phyloP scores from a whole-genome alignment of 2,329 filamentous ascomycete species.

The Epichloe bromicola region DNA sequence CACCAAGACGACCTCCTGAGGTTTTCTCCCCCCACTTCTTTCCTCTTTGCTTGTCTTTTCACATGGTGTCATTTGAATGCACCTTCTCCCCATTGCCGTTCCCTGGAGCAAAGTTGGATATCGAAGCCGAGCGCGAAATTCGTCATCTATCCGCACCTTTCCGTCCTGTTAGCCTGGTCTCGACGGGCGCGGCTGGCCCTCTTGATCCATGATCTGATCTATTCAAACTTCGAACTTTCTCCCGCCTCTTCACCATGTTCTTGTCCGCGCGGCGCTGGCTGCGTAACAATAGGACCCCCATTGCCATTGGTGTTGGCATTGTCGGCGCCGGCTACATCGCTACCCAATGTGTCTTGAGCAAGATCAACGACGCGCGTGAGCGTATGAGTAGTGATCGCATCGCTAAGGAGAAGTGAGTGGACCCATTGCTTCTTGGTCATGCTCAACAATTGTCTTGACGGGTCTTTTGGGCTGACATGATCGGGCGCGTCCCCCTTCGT shows the following conservation, averaged over 20 bases:
- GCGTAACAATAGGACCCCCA: conserved; percentile 76
- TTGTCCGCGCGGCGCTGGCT: conserved; percentile 78
- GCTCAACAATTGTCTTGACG: neutral
- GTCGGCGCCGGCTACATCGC: conserved; percentile 84
- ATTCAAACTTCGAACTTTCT: neutral
- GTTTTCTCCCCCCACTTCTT: neutral
- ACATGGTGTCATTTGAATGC: no score
- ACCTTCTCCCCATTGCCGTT: neutral
- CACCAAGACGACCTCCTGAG: neutral
- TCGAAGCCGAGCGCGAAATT: neutral
- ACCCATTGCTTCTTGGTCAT: neutral
- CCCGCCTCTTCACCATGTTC: conserved; percentile 33
- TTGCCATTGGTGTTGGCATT: conserved; percentile 79
- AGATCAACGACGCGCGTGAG: conserved; percentile 86
- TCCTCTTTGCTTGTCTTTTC: neutral
- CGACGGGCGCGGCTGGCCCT: neutral
- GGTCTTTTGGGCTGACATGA: neutral
- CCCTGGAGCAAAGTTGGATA: neutral
- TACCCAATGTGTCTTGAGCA: conserved; percentile 81
- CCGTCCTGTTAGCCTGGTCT: neutral
- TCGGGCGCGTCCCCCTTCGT: neutral
- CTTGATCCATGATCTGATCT: conserved; percentile 1
- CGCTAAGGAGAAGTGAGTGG: conserved; percentile 84
- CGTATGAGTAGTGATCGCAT: conserved; percentile 94
- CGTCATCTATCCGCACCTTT: neutral